A percentile compares a stretch with the other conserved stretches of the same genome.
Conservation (phyloP, 257 asterid genomes). For the Penstemon eatonii region DNA sequence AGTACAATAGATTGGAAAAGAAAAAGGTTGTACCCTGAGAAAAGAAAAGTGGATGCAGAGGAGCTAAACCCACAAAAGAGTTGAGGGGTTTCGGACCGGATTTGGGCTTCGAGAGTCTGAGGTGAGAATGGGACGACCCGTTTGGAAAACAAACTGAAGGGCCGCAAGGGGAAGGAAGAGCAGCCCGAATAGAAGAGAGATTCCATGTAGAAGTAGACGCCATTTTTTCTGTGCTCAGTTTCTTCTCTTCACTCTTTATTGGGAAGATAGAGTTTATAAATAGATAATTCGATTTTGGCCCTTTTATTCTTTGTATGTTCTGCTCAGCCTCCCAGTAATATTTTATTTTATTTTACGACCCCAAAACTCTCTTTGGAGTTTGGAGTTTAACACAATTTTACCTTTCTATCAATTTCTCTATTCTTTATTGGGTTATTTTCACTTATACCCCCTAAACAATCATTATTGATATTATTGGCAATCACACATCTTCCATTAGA, state of each 20-base stretch:
- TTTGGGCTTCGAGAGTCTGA: constrained; percentile 37
- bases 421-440: too few species aligned
- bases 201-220: constrained; percentile 60
- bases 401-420: too few species aligned
- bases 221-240: constrained; percentile 32
- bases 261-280: constrained; percentile 21
- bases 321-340: too few species aligned
- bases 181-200: constrained; percentile 58
- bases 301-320: background rate
- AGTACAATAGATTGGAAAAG: background rate
- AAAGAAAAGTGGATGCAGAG: constrained; percentile 47
- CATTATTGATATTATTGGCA: too few species aligned
- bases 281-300: constrained; percentile 34
- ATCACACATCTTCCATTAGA: too few species aligned
- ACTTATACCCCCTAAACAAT: too few species aligned
- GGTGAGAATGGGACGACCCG: constrained; percentile 39
- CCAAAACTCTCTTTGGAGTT: too few species aligned
- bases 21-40: constrained; percentile 45
- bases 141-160: constrained; percentile 43
- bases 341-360: too few species aligned
- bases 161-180: constrained; percentile 56
- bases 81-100: constrained; percentile 40
- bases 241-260: background rate
- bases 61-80: constrained; percentile 75
- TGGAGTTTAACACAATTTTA: too few species aligned